phyloP scores from a whole-genome alignment of 345 rosid genomes.

The Noccaea bulbosa region DNA sequence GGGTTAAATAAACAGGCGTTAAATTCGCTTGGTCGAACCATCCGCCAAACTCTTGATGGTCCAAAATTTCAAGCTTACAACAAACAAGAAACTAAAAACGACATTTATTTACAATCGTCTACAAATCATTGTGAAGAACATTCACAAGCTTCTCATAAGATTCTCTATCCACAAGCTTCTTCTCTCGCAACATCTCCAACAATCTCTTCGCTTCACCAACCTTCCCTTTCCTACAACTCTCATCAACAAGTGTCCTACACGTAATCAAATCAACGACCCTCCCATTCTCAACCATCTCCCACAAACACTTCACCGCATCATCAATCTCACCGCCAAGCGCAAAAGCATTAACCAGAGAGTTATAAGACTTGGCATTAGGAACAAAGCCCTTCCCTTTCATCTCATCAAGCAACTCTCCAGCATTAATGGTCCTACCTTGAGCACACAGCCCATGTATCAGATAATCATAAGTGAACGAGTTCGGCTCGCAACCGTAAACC shows the following conservation, averaged over 20 bases:
- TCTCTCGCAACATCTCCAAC: slow-evolving; percentile 62
- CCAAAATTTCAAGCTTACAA: slow-evolving; percentile 14
- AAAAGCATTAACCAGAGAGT: slow-evolving; percentile 80
- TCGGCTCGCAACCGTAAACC: slow-evolving; percentile 70
- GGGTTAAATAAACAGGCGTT: too few species aligned
- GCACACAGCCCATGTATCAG: slow-evolving; percentile 84
- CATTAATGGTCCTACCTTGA: slow-evolving; percentile 81
- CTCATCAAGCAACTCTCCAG: slow-evolving; percentile 66
- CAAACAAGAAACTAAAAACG: neutral
- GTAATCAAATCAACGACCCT: slow-evolving; percentile 71
- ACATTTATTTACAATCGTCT: slow-evolving; percentile 16
- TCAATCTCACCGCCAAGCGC: slow-evolving; percentile 70
- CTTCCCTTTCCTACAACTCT: slow-evolving; percentile 67
- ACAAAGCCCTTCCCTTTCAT: slow-evolving; percentile 80
- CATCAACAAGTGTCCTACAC: slow-evolving; percentile 66
- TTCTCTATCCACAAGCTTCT: slow-evolving; percentile 59
- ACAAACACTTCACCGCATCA: slow-evolving; percentile 60
- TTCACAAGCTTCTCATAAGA: slow-evolving; percentile 60
- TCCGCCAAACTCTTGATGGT: too few species aligned
- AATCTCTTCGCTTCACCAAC: slow-evolving; percentile 58
- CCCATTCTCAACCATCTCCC: slow-evolving; percentile 80
- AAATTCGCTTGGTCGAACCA: too few species aligned
- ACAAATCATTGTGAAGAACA: slow-evolving; percentile 65
- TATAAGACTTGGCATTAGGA: slow-evolving; percentile 75
- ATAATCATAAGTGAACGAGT: slow-evolving; percentile 79